Base-by-base conservation (phyloP, 306 rosid species). In the Medicago truncatula region DNA sequence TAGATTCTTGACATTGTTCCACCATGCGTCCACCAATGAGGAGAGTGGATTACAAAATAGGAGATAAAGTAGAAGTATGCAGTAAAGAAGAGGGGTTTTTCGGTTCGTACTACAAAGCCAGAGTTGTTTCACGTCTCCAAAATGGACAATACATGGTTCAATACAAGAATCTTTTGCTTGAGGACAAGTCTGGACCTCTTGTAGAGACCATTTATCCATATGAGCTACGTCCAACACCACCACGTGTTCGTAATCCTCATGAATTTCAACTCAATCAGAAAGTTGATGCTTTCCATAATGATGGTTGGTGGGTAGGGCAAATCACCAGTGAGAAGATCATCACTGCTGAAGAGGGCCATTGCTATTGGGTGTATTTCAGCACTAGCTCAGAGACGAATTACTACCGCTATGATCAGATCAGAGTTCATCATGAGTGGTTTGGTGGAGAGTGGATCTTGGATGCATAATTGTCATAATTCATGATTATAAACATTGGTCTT, bases 261-360 rank as follows among this genome's bases (percentile, higher is more conserved):
- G 1, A 62, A 0, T 85, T 69, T 17, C 17, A 31, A 0, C 46
- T 23, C 5, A 10, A 43, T 31, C 76, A 85, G 1, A 25, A n/a
- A 36, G 88, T 88, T 3, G 92, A 88, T 59, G 89, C 82, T 4
- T 85, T 79, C 39, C 88, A 88, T 65, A 83, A 83, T 3, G 92
- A 88, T 23, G 72, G 72, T 11, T 67, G 72, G 72, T 67, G 72
- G 72, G 1, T 44, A 3, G 72, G 72, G 0, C 34, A 21, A 49
- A 43, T 67, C 7, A 14, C 17, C 1, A 57, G 63, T 1, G 54
- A 11, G 5, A 66, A 40, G 9, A 4, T 2, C 2, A 14, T 5
- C 8, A 7, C 0, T 0, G 9, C 0, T 0, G 9, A 40, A 40
- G 1, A 18, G 3, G 15, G 0, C 2, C 12, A 21, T 38, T 17